Base-by-base conservation (phyloP, 1,284 basidiomycete species). In the Neonothopanus nambi region DNA sequence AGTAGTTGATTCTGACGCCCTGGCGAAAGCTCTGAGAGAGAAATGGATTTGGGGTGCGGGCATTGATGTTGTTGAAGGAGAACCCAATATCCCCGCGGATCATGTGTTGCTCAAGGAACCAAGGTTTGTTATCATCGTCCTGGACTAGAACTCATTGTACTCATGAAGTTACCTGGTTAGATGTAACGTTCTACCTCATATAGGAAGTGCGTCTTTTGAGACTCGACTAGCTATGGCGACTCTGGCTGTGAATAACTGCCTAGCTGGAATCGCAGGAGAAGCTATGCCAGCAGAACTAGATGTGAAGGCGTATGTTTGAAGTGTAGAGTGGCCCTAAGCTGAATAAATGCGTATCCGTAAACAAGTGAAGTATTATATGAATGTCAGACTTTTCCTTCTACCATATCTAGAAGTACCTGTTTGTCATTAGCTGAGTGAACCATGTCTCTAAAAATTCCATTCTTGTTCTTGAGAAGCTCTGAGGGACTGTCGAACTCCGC, bases 41-140 rank as follows among this genome's bases (percentile, higher is more conserved):
- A 81, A 81, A 2, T 84, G 85, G 79, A 89, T 98, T 39, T 96
- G 89, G 77, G 95, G 87, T 20, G 96, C 96, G 0, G 96, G 93
- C 0, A 65, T 99, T 5, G 96, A 99, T 68, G 96, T 98, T 30
- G 84, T 98, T 11, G 93, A 95, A 59, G 93, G 92, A 28, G 96
- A 99, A 69, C 96, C 96, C 0, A 72, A 89, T 44, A 78, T 98
- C 28, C 64, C 70, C 0, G 69, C 73, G 2, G 85, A 91, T 61
- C 93, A 98, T 67, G 86, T 89, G 1, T 70, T 98, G 40, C 84
- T 97, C 35, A 81, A 80, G 61, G 84, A 93, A 56, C 83, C 85
- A 6, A 80, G 82, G 83, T 91, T 61, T 65, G 81, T 67, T 23
- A 30, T 40, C 37, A 5, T 54, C 24, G 13, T 42, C 17, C 24